Percentiles rank a stretch among this genome's conserved stretches.
Conservation (phyloP, 2,329 filamentous ascomycete species). For the Dactylonectria estremocensis region DNA sequence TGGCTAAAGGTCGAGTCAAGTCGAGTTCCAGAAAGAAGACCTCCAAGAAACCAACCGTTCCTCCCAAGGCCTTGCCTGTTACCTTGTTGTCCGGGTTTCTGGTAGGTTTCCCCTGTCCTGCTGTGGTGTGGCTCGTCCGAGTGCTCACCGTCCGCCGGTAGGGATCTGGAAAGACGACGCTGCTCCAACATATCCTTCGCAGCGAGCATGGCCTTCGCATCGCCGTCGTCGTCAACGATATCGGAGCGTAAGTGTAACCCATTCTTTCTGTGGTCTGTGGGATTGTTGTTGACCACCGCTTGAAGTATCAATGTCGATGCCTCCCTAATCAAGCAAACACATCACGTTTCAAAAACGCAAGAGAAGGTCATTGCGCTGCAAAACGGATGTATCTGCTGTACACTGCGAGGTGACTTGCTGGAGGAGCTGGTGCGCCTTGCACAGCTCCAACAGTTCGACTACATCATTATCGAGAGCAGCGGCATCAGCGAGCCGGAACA, state of each 20-base stretch:
- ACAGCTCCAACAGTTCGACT: constrained; percentile 76
- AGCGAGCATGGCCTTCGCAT: constrained; percentile 78
- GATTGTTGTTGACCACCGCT: constrained; percentile 1
- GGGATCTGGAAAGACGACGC: constrained; percentile 81
- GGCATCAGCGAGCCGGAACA: constrained; percentile 82
- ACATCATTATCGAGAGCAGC: constrained; percentile 80
- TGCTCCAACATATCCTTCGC: constrained; percentile 78
- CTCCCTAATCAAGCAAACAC: constrained; percentile 69
- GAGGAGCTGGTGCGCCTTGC: constrained; percentile 77
- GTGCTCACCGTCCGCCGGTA: constrained; percentile 42
- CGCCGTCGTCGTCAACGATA: constrained; percentile 82
- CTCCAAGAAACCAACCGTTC: constrained; percentile 31
- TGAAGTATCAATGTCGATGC: constrained; percentile 76
- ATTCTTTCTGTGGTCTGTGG: neutral
- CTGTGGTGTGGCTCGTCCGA: neutral
- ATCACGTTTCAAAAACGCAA: constrained; percentile 70
- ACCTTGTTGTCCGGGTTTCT: constrained; percentile 55
- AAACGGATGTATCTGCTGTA: constrained; percentile 85
- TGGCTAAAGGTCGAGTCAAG: constrained; percentile 39
- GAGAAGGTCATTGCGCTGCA: constrained; percentile 79
- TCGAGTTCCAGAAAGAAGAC: constrained; percentile 31
- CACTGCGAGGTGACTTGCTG: constrained; percentile 78
- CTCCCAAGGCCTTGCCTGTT: constrained; percentile 50
- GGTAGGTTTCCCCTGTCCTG: constrained; percentile 34
- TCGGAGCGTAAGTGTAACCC: constrained; percentile 65